Conservation (phyloP, 148 eudicot species). For the Dysphania ambrosioides region DNA sequence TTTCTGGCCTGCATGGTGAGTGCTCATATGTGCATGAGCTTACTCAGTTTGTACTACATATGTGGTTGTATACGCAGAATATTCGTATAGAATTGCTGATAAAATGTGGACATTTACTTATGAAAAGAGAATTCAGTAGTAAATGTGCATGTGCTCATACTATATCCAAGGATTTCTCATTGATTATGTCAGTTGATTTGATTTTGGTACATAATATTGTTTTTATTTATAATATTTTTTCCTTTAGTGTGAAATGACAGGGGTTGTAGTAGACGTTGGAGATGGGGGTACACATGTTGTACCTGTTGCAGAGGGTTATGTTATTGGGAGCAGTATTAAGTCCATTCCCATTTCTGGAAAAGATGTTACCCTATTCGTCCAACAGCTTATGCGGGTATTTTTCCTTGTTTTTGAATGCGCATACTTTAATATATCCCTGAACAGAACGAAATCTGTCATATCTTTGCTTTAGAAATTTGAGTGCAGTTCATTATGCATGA, state of each 20-base stretch:
- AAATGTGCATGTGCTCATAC: neutral
- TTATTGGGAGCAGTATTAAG: constrained; percentile 94
- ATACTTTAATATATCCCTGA: neutral
- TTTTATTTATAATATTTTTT: constrained; percentile 34
- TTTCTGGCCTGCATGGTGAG: no score
- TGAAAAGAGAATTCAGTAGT: neutral
- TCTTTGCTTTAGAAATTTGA: no score
- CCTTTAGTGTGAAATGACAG: constrained; percentile 97
- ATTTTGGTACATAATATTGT: neutral
- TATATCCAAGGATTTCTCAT: neutral
- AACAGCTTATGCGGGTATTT: constrained; percentile 83
- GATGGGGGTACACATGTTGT: constrained; percentile 97
- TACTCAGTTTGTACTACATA: no score
- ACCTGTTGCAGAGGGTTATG: constrained; percentile 99
- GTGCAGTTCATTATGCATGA: no score
- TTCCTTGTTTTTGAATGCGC: neutral
- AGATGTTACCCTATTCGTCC: constrained; percentile 85
- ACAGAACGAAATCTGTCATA: neutral
- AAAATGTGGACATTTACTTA: neutral
- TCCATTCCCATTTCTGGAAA: constrained; percentile 82
- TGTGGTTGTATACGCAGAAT: neutral
- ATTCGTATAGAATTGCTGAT: neutral
- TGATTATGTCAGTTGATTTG: neutral
- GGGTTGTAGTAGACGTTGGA: constrained; percentile 96
- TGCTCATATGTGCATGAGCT: no score